Evolutionary conservation across 306 rosid species (phyloP), one percentile per base, ranked within the genome.

Genomic region (Hippophae gyantsensis): DNA sequence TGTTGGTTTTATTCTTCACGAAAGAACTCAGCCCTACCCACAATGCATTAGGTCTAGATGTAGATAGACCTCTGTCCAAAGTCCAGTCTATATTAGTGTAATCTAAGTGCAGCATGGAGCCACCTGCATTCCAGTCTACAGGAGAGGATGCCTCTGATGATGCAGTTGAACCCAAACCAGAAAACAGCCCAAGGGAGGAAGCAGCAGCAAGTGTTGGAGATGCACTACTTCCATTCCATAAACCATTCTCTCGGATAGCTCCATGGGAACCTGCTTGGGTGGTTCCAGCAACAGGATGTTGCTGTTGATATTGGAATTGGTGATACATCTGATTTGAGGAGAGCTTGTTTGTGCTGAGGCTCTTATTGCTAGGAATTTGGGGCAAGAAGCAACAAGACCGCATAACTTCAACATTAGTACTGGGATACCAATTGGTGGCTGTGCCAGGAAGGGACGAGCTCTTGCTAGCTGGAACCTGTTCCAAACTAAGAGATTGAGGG

Each of bases 81-180:
- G 90, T 84, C 99, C 97, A 93, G 66, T 93, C 99, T 69, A 93
- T 80, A 79, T 59, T 84, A 43, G 81, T 72, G 71, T 93, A 93
- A 70, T 93, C 94, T 12, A 78, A 74, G 43, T 88, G 86, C 59
- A 73, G 71, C 66, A 69, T 70, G 6, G 89, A 78, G 56, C 86
- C 81, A 10, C 90, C 90, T 6, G 86, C 85, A 68, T 72, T 93
- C 99, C 99, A 93, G 76, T 88, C 99, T 40, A 84, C 89, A 0
- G 85, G 87, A 67, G 94, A 86, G 32, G 94, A 70, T 42, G 85
- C 79, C 67, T 95, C 95, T 9, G 99, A 82, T 38, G 92, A 72
- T 18, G 80, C 82, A 11, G 86, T 75, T n/a, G 94, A 86, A 14
- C 97, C 92, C 69, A 78, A 43, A 57, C 89, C 90, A 3, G 99